phyloP scores from a whole-genome alignment of 2,329 filamentous ascomycete species.

The Talaromyces sp. region DNA sequence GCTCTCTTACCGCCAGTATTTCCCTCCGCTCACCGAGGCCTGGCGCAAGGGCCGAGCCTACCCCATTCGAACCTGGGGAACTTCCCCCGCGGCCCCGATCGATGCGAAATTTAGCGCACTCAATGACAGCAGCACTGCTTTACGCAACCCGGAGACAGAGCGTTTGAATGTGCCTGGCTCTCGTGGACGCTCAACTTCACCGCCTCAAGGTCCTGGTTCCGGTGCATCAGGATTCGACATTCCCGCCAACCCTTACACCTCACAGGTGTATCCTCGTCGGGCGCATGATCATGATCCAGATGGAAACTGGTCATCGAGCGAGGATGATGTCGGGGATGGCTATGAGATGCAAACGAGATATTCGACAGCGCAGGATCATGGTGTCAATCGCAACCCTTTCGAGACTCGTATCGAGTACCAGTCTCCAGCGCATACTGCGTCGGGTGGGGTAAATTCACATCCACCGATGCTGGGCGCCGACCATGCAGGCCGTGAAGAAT shows the following conservation, averaged over 20 bases:
- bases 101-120: slow-evolving; percentile 5
- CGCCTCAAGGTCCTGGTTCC: slow-evolving; percentile 6
- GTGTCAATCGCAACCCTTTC: slow-evolving; percentile 24
- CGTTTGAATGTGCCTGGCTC: slow-evolving; percentile 11
- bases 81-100: slow-evolving; percentile 39
- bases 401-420: slow-evolving; percentile 34
- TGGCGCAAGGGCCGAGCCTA: slow-evolving; percentile 63
- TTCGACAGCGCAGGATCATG: slow-evolving; percentile 26
- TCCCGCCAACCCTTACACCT: slow-evolving; percentile 27
- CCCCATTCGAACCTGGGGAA: slow-evolving; percentile 61
- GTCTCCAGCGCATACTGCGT: slow-evolving; percentile 21
- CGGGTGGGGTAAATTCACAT: slow-evolving; percentile 9
- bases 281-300: slow-evolving; percentile 33
- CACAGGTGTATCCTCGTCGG: slow-evolving; percentile 30
- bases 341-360: slow-evolving; percentile 43
- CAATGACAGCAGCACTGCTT: slow-evolving; percentile 28
- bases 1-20: slow-evolving; percentile 61
- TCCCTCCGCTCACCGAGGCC: slow-evolving; percentile 57
- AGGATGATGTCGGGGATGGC: slow-evolving; percentile 36
- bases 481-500: slow-evolving; percentile 17
- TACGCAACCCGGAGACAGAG: slow-evolving; percentile 38
- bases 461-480: slow-evolving; percentile 11
- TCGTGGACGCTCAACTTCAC: slow-evolving; percentile 2
- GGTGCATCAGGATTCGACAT: slow-evolving; percentile 22
- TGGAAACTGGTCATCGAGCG: slow-evolving; percentile 40